Percentiles rank a stretch among this genome's conserved stretches.
Evolutionary conservation across 257 asterid genomes (phyloP).

Genomic region (Solanum piurae): DNA sequence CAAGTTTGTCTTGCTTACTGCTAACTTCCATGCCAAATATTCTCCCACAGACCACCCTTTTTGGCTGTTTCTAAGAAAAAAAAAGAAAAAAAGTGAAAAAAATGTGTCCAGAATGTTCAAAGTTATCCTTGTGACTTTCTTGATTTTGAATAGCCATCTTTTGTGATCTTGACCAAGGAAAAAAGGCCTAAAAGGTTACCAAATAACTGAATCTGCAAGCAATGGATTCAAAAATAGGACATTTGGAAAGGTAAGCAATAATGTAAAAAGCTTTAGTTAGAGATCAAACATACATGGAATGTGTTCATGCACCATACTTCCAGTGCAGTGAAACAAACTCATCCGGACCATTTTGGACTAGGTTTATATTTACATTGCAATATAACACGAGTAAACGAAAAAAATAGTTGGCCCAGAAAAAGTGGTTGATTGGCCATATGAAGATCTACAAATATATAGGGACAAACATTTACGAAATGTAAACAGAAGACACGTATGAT

Average conservation of each 20-base stretch:
- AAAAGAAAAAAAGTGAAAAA: neutral
- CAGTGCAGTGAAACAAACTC: neutral
- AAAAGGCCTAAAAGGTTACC: neutral
- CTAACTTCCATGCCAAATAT: constrained; percentile 31
- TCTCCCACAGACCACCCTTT: constrained; percentile 9
- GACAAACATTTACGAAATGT: neutral
- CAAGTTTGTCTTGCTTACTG: constrained; percentile 20
- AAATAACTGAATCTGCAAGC: constrained; percentile 11
- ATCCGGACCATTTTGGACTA: neutral
- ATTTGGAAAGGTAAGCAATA: neutral
- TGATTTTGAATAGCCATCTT: neutral
- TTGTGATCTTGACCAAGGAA: neutral
- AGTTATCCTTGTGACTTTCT: constrained; percentile 3
- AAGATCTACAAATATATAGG: neutral
- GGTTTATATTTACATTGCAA: neutral
- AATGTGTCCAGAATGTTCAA: neutral
- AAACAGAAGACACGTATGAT: neutral
- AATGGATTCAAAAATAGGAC: neutral
- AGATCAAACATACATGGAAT: neutral
- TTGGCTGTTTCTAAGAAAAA: constrained; percentile 11
- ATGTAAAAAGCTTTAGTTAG: neutral
- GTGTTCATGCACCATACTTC: neutral
- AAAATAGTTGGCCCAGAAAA: neutral
- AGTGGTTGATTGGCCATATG: neutral
- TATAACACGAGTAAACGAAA: neutral